These are phyloP conservation scores for Dioszegia hungarica DNA, from an alignment of 768 basidiomycete genomes.

Conservation along the genomic window DNA sequence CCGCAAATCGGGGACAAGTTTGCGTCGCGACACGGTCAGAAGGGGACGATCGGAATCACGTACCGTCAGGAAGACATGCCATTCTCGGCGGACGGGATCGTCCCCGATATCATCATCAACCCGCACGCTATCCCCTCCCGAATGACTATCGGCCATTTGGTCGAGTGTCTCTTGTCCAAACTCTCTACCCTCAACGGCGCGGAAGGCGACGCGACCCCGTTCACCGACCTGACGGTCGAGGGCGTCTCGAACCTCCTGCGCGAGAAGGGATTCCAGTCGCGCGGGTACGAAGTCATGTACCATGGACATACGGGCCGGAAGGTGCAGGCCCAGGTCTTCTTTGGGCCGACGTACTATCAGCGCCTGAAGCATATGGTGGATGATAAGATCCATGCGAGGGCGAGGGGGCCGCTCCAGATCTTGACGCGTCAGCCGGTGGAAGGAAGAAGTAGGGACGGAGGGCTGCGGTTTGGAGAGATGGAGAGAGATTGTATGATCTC, in stretches of 20 bases:
- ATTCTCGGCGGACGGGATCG: constrained; percentile 93
- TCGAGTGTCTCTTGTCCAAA: constrained; percentile 94
- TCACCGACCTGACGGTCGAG: constrained; percentile 96
- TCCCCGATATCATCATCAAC: constrained; percentile 96
- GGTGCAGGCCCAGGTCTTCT: constrained; percentile 94
- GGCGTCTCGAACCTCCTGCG: constrained; percentile 88
- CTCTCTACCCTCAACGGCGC: constrained; percentile 92
- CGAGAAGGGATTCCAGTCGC: constrained; percentile 89
- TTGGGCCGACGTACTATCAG: constrained; percentile 98
- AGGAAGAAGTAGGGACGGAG: constrained; percentile 96
- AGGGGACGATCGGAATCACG: constrained; percentile 98
- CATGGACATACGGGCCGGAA: constrained; percentile 98
- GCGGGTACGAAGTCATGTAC: constrained; percentile 97
- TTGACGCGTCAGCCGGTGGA: constrained; percentile 96
- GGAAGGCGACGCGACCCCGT: constrained; percentile 97
- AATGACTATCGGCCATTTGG: constrained; percentile 99
- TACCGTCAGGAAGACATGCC: constrained; percentile 99
- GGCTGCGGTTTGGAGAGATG: constrained; percentile 99
- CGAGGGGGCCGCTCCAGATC: constrained; percentile 95
- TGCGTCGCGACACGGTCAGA: constrained; percentile 97
- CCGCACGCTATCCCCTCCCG: constrained; percentile 99
- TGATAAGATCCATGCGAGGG: constrained; percentile 98
- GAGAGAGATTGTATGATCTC: constrained; percentile 99
- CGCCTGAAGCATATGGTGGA: constrained; percentile 99
- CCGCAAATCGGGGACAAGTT: constrained; percentile 99